Base-by-base conservation (phyloP, 441 rosid genomes). In the Capsella rubella region DNA sequence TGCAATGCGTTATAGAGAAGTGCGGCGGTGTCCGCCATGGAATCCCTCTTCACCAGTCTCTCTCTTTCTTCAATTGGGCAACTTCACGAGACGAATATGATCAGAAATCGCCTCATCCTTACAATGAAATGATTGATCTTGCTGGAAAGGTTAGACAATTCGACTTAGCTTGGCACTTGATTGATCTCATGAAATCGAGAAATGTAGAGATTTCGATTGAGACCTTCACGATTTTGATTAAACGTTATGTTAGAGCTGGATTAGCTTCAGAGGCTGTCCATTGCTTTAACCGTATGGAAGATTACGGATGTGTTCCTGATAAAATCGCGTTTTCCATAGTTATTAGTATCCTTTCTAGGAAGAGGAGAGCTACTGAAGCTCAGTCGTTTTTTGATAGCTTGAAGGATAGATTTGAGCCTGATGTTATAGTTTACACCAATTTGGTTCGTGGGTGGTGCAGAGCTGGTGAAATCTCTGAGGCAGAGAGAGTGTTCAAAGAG, bases 231-330 rank as follows among this genome's bases (percentile, higher is more conserved):
- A 78, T 86, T 64, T 79, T 92, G 3, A 75, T 95, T 34, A 86
- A 97, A 62, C 95, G 99, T n/a, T 95, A 90, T 34, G 92, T 87
- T 69, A 87, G 89, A 80, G 95, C 97, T 12, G 99, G 97, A 35
- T 50, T 95, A 76, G 81, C 91, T 11, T 84, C 84, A 3, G 99
- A 95, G 82, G 99, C 99, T 2, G 88, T 90, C 13, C 94, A 87
- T 79, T 87, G 94, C 7, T 92, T 95, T 64, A 89, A 92, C 40
- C 90, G 97, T 0, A 92, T 95, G 97, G 99, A 95, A 79, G 99
- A 95, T 40, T 95, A 92, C 63, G 85, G 84, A 27, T 88, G 92
- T 46, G 69, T 39, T 66, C 97, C 97, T 1, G 96, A 95, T 73
- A 85, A 81, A 75, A 79, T 86, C n/a, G 91, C 89, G 2, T 95